Evolutionary conservation across 73 alveolate species (phyloP).

Genomic region (Stentor roeselii): DNA sequence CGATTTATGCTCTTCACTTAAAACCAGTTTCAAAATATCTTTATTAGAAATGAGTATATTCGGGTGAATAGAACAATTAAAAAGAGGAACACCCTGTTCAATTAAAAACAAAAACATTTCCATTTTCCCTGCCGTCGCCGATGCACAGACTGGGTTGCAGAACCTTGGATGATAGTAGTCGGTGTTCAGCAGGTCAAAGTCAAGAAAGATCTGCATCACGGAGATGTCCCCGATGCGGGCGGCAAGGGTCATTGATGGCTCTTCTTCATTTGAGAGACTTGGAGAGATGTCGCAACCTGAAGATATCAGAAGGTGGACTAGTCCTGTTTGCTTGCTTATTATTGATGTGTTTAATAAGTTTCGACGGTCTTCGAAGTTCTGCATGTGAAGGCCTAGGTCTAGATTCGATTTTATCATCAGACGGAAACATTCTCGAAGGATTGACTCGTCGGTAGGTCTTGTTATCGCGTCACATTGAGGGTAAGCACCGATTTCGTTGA

Average conservation of each 20-base stretch:
- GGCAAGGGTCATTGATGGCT: slow-evolving; percentile 16
- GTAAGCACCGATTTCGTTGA: not conserved
- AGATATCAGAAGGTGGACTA: not conserved
- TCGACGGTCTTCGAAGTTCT: not conserved
- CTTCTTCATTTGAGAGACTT: not conserved
- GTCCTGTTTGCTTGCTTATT: not conserved
- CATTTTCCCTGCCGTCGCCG: not conserved
- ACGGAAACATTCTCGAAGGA: not conserved
- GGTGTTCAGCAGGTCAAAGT: not conserved
- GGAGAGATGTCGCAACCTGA: slow-evolving; percentile 6
- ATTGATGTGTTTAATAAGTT: not conserved
- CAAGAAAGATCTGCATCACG: not conserved
- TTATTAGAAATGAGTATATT: not conserved
- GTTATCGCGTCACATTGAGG: not conserved
- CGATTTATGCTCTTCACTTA: not conserved
- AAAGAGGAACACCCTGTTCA: slow-evolving; percentile 11
- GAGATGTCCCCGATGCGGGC: slow-evolving; percentile 14
- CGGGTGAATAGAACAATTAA: not conserved
- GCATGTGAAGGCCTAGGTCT: not conserved
- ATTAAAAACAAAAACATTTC: not conserved
- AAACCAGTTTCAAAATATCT: not conserved
- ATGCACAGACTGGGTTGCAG: slow-evolving; percentile 22
- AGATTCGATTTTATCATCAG: not conserved
- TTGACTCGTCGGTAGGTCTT: not conserved
- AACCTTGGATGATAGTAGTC: not conserved